Conservation (phyloP, 805 yeast genomes). For the Metschnikowia henanensis region DNA sequence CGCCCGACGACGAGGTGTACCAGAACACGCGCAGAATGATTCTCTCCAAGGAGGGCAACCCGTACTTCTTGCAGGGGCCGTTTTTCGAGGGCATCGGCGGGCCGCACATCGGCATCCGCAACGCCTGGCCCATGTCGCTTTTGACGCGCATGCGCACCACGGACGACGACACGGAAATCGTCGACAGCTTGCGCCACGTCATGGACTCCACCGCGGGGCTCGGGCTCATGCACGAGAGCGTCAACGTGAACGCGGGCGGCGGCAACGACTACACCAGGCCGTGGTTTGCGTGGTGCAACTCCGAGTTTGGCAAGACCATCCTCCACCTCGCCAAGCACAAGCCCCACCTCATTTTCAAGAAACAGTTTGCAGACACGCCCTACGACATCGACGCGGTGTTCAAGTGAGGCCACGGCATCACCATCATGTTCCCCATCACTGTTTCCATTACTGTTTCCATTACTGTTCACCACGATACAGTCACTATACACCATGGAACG, state of each 20-base stretch:
- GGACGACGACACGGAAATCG: conserved; percentile 69
- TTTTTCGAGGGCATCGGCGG: conserved; percentile 83
- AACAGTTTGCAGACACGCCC: conserved; percentile 29
- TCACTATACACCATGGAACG: no score
- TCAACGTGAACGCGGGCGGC: conserved; percentile 55
- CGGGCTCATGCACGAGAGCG: conserved; percentile 84
- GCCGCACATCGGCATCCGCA: conserved; percentile 78
- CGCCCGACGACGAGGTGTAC: conserved; percentile 55
- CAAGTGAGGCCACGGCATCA: neutral
- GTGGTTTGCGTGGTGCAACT: conserved; percentile 95
- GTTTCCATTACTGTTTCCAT: no score
- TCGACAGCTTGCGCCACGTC: conserved; percentile 46
- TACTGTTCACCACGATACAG: no score
- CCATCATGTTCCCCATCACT: no score
- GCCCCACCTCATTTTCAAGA: conserved; percentile 67
- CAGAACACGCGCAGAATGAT: conserved; percentile 81
- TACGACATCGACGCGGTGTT: conserved; percentile 32
- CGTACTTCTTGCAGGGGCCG: conserved; percentile 67
- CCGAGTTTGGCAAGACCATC: conserved; percentile 89
- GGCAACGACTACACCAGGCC: conserved; percentile 66
- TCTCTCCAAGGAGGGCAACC: conserved; percentile 67
- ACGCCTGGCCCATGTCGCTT: conserved; percentile 94
- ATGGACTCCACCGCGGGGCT: conserved; percentile 66
- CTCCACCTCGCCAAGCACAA: conserved; percentile 69
- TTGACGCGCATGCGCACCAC: conserved; percentile 73